These are phyloP conservation scores for Stagonosporopsis chrysanthemi DNA, from an alignment of 2,329 filamentous ascomycete species.

Conservation along the genomic window DNA sequence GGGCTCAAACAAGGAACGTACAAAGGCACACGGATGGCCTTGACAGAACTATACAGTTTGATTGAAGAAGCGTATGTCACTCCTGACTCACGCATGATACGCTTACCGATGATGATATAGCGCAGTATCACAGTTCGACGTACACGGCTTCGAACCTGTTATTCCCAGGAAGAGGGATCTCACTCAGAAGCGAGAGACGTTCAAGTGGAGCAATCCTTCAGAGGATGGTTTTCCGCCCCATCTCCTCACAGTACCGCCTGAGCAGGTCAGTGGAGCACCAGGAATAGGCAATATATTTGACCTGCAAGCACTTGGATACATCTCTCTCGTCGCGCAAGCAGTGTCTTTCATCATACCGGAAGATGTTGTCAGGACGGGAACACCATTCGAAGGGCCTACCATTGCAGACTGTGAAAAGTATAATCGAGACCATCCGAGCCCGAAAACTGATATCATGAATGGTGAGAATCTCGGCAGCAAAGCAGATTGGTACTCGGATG, in stretches of 20 bases:
- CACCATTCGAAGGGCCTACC: slow-evolving; percentile 15
- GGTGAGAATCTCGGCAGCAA: slow-evolving; percentile 16
- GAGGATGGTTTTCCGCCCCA: slow-evolving; percentile 9
- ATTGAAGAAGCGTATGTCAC: slow-evolving; percentile 12
- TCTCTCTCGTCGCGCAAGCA: neutral
- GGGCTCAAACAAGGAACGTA: slow-evolving; percentile 14
- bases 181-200: slow-evolving; percentile 3
- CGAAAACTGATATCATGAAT: slow-evolving; percentile 19
- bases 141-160: slow-evolving; percentile 17
- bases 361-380: neutral
- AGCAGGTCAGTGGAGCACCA: slow-evolving; percentile 2
- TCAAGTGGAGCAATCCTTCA: slow-evolving; percentile 10
- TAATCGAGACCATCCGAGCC: slow-evolving; percentile 10
- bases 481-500: slow-evolving; percentile 19
- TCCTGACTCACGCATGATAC: too few relatives aligned
- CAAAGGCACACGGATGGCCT: slow-evolving; percentile 10
- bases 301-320: neutral
- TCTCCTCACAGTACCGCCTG: slow-evolving; percentile 3
- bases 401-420: slow-evolving; percentile 19
- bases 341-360: slow-evolving; percentile 14
- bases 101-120: neutral
- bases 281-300: slow-evolving; percentile 10
- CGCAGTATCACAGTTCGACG: slow-evolving; percentile 10
- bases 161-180: slow-evolving; percentile 13
- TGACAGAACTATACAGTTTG: slow-evolving; percentile 17